Evolutionary conservation across 2,329 filamentous ascomycete genomes (phyloP).

Genomic region (Aspergillus phoenicis): DNA sequence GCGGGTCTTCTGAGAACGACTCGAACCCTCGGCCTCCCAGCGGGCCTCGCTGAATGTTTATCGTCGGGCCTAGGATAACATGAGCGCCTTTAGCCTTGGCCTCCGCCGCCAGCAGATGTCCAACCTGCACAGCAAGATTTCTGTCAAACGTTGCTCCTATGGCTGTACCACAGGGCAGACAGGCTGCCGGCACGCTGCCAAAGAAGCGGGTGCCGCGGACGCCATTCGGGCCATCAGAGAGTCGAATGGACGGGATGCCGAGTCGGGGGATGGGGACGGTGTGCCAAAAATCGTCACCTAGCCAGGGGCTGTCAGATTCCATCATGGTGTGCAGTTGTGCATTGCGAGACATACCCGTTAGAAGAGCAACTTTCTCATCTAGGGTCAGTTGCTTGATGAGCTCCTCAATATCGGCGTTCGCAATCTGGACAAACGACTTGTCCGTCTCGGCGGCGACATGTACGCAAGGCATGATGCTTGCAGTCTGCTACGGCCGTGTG

Average conservation of each 20-base stretch:
- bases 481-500: not conserved
- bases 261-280: conserved; percentile 65
- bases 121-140: conserved; percentile 67
- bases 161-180: conserved; percentile 77
- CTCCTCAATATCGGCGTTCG: conserved; percentile 38
- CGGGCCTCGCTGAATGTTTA: conserved; percentile 79
- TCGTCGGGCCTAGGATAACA: conserved; percentile 73
- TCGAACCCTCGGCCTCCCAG: conserved; percentile 82
- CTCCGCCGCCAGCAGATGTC: conserved; percentile 70
- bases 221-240: conserved; percentile 70
- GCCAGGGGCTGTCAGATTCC: not conserved
- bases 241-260: conserved; percentile 65
- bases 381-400: conserved; percentile 56
- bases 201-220: conserved; percentile 69
- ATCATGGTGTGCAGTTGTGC: not conserved
- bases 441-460: not conserved
- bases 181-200: conserved; percentile 68
- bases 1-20: conserved; percentile 80
- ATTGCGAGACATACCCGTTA: conserved; percentile 30
- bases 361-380: conserved; percentile 58
- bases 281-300: conserved; percentile 65
- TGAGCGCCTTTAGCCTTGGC: conserved; percentile 72
- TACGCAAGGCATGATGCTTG: not conserved
- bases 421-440: conserved; percentile 6
- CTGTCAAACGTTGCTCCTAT: conserved; percentile 78